Base-by-base conservation (phyloP, 2,329 filamentous ascomycete genomes). In the Elsinoe arachidis region DNA sequence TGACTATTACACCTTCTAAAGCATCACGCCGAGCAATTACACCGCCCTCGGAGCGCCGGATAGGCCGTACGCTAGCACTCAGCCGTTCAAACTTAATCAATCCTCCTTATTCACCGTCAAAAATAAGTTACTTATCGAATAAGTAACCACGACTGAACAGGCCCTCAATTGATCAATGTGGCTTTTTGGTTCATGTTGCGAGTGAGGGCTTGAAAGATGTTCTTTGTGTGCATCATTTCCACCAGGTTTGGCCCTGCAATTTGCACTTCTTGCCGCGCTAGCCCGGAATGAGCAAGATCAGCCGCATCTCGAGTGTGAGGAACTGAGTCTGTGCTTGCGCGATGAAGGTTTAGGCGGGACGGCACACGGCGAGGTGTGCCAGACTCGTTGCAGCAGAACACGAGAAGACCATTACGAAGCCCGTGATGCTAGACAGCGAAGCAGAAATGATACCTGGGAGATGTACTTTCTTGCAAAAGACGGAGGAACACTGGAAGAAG, bases 181-280 rank as follows among this genome's bases (percentile, higher is more conserved):
- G 41, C 15, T 19, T 46, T 46, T 46, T 46, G 41, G 26, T 33
- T 35, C 10, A 34, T 49, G 44, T 15, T 30, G 44, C 12, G 21
- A 19, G 23, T 12, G 11, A 26, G 46, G 46, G 46, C 46, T 51
- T 34, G 41, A 46, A 46, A 12, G 41, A 10, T 23, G 19, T n/a
- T 26, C 39, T 43, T 3, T 46, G 41, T 46, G 33, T 37, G 49
- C 33, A 19, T 46, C 12, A 46, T 38, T 39, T 53, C 49, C 49
- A 53, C 34, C 49, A 37, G 33, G 49, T 39, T 53, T 53, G 34
- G 49, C 49, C 49, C 49, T 53, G 37, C 38, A 53, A 53, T 53
- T 53, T 53, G 17, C 46, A 51, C 26, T 34, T 39, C 14, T 39
- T 39, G n/a, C 15, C 33, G 49, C 11, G 49, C 49, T 53, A 53